Conservation (phyloP, 140 eudicot species). For the Cichorium intybus region DNA sequence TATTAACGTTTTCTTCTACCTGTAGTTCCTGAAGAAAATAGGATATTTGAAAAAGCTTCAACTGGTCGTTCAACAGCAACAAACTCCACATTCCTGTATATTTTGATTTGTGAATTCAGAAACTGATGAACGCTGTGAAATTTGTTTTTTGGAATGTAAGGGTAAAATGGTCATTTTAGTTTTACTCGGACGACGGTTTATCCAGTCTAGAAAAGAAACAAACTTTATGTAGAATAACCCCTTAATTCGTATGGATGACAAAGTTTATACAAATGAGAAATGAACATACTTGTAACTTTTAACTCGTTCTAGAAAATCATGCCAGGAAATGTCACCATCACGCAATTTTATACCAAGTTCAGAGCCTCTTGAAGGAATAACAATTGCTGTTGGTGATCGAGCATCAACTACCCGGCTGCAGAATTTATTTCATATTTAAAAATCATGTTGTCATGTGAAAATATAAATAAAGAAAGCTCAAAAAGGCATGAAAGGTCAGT, state of each 20-base stretch:
- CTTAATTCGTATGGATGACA: no score
- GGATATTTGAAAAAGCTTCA: slow-evolving; percentile 77
- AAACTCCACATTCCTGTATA: slow-evolving; percentile 61
- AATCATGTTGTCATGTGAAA: slow-evolving; percentile 1
- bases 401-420: slow-evolving; percentile 93
- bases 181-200: no score
- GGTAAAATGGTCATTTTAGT: not conserved
- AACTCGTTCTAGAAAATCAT: slow-evolving; percentile 63
- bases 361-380: slow-evolving; percentile 62
- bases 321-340: slow-evolving; percentile 82
- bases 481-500: slow-evolving; percentile 3
- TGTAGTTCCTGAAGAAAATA: slow-evolving; percentile 98
- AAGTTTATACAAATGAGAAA: not conserved
- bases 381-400: slow-evolving; percentile 76
- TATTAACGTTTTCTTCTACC: slow-evolving; percentile 35
- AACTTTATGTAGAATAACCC: no score
- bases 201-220: no score
- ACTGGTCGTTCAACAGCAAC: slow-evolving; percentile 64
- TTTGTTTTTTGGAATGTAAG: not conserved
- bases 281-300: slow-evolving; percentile 47
- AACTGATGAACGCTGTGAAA: slow-evolving; percentile 1
- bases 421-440: slow-evolving; percentile 26
- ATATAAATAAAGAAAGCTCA: not conserved
- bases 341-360: slow-evolving; percentile 56
- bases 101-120: slow-evolving; percentile 17